Evolutionary conservation across 768 basidiomycete genomes (phyloP).

Genomic region (Trametopsis cervina): DNA sequence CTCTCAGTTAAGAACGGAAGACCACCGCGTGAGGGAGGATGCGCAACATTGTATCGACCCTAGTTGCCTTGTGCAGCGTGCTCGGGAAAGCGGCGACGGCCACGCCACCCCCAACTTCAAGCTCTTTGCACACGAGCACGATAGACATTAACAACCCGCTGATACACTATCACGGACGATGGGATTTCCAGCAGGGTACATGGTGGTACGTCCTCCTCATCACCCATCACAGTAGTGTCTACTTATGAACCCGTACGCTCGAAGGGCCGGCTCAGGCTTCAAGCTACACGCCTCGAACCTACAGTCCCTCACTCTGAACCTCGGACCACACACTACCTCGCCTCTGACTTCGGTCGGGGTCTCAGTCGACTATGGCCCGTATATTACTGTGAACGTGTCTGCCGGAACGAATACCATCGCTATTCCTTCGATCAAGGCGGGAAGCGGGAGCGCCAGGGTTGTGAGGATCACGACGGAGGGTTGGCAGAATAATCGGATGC

Average conservation of each 20-base stretch:
- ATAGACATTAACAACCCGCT: slow-evolving; percentile 33
- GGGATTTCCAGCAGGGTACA: slow-evolving; percentile 45
- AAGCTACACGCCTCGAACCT: slow-evolving; percentile 42
- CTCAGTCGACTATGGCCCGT: slow-evolving; percentile 41
- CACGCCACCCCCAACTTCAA: too few relatives aligned
- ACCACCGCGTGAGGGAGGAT: too few relatives aligned
- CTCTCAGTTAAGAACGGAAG: too few relatives aligned
- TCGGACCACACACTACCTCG: slow-evolving; percentile 42
- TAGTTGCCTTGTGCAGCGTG: too few relatives aligned
- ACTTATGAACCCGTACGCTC: too few relatives aligned
- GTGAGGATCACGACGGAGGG: slow-evolving; percentile 47
- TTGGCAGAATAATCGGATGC: slow-evolving; percentile 53
- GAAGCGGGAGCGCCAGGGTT: slow-evolving; percentile 11
- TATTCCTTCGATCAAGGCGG: slow-evolving; percentile 12
- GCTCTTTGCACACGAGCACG: slow-evolving; percentile 1
- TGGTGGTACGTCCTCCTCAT: slow-evolving; percentile 43
- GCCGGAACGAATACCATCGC: slow-evolving; percentile 40
- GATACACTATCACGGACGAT: slow-evolving; percentile 45
- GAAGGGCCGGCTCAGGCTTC: slow-evolving; percentile 50
- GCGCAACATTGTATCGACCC: too few relatives aligned
- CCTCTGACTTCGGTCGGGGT: slow-evolving; percentile 42
- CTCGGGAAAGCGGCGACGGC: too few relatives aligned
- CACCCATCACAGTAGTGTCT: background rate
- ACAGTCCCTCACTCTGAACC: slow-evolving; percentile 33
- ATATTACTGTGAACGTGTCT: slow-evolving; percentile 40